Percentiles rank a stretch among this genome's conserved stretches.
Conservation (phyloP, 2,329 filamentous ascomycete species). For the Hypomyces rosellus region DNA sequence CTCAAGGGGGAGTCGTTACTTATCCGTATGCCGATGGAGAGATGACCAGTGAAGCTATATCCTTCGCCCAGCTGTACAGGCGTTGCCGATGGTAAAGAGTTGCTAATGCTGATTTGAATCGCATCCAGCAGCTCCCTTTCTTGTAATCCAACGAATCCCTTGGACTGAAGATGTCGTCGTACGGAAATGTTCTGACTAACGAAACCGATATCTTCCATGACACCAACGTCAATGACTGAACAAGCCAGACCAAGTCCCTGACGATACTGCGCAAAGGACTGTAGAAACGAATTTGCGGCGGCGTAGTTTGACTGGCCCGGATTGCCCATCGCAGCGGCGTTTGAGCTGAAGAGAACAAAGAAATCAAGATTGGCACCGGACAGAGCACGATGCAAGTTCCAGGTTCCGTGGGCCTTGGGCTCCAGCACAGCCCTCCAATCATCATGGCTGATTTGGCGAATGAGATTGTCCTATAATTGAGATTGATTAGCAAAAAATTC, state of each 20-base stretch:
- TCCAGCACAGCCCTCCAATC: constrained; percentile 19
- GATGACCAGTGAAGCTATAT: neutral
- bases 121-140: constrained; percentile 16
- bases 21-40: neutral
- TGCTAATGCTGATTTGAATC: neutral
- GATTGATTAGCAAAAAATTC: too few species aligned
- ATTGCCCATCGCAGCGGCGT: constrained; percentile 25
- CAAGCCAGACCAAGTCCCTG: constrained; percentile 11
- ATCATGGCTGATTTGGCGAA: constrained; percentile 25
- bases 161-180: neutral
- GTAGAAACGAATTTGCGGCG: constrained; percentile 34
- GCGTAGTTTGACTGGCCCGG: constrained; percentile 32
- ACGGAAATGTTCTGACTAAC: constrained; percentile 11
- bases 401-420: constrained; percentile 27
- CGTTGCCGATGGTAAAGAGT: neutral
- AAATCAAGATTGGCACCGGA: constrained; percentile 22
- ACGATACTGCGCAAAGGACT: constrained; percentile 30
- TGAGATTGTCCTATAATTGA: constrained; percentile 1
- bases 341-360: constrained; percentile 28
- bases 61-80: neutral
- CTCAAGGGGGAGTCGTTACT: neutral
- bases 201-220: constrained; percentile 32
- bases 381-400: constrained; percentile 24
- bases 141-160: constrained; percentile 9
- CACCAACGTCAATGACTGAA: constrained; percentile 29